Evolutionary conservation across 169 alveolate genomes (phyloP), one percentile per base, ranked within the genome.

Genomic region (Eimeria maxima): DNA sequence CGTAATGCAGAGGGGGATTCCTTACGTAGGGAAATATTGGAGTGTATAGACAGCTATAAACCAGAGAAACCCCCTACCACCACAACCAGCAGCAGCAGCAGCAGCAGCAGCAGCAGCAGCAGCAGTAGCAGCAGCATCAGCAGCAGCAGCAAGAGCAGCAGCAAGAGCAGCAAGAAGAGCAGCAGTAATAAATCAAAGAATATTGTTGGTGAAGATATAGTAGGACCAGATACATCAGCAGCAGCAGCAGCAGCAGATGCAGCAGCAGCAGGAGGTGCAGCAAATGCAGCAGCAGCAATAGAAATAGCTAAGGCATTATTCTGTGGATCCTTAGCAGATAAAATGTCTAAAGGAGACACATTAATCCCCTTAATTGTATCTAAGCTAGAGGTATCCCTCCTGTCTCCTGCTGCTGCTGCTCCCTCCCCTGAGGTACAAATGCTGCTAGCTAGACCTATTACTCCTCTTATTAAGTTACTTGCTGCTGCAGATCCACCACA

Each of bases 341-440:
- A 73, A 53, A 81, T 90, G 78, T n/a, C 42, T 60, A n/a, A 24
- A 81, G 78, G 78, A 6, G 95, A 90, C 29, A 44, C 81, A 11
- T 11, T 73, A 44, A 50, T 90, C 38, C 33, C 3, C 42, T 45
- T 47, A 69, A 74, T 90, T n/a, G 60, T 73, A 33, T 16, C 45
- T 71, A 57, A 42, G 65, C 50, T 90, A 74, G 67, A 71, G 8
- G 90, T 67, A 2, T 90, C 80, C 45, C 13, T 90, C 65, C 42
- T 74, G 55, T 60, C 67, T 83, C 47, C 90, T 65, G 63, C 78
- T 67, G 88, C 90, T 50, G 47, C 95, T 20, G 55, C 95, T 27
- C 63, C 90, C n/a, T n/a, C n/a, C n/a, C n/a, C n/a, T 1, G 95
- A 90, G 24, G 95, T 90, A 47, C 95, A 90, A 73, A 90, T 55